Conservation (phyloP, 176 grass and related monocot genomes). For the Eleusine coracana region DNA sequence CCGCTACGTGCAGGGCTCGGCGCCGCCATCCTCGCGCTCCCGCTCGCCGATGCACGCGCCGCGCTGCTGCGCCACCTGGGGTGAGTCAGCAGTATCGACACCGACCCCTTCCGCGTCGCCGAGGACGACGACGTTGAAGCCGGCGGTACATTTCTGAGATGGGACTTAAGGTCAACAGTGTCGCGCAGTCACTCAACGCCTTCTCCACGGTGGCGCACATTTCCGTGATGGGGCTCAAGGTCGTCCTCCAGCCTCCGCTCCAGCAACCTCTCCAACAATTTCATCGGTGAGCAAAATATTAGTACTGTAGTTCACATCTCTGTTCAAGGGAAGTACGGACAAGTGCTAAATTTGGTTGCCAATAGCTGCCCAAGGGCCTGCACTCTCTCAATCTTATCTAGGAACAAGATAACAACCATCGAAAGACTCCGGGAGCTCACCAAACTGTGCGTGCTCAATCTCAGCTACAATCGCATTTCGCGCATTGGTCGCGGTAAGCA, state of each 20-base stretch:
- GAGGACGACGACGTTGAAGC: no score
- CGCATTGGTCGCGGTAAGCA: conserved; percentile 85
- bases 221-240: conserved; percentile 82
- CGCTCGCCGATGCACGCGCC: no score
- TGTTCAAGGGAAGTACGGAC: no score
- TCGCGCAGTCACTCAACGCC: conserved; percentile 77
- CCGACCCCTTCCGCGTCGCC: no score
- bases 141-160: no score
- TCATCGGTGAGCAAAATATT: conserved; percentile 63
- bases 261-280: conserved; percentile 84
- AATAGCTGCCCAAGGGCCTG: conserved; percentile 75
- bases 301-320: no score
- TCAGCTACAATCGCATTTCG: conserved; percentile 91
- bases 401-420: conserved; percentile 79
- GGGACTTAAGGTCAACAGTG: conserved; percentile 80
- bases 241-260: conserved; percentile 72
- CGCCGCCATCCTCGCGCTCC: no score
- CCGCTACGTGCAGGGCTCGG: no score
- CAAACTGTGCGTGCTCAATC: conserved; percentile 76
- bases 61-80: no score
- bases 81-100: no score
- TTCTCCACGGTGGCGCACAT: conserved; percentile 93
- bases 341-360: background rate
- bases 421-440: conserved; percentile 84
- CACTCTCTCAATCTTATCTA: conserved; percentile 79